Base-by-base conservation (phyloP, 23 red algal genomes). In the Cyanidioschyzon merolae region DNA sequence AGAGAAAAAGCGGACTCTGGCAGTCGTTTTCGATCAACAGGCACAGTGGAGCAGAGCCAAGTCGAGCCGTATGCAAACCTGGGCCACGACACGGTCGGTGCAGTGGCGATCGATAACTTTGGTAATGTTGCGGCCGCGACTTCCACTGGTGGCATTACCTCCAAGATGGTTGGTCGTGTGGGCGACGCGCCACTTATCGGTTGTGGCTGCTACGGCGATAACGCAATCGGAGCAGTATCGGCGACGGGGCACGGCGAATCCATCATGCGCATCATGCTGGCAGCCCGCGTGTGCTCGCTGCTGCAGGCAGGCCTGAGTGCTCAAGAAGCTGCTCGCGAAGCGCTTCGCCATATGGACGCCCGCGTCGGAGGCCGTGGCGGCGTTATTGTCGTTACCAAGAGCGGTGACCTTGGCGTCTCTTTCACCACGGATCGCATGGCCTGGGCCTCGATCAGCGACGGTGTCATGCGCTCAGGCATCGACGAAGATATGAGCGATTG, bases 211-310 rank as follows among this genome's bases (percentile, higher is more conserved):
- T 91, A 83, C 54, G 87, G 79, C 68, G 86, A 89, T 29, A 76
- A 57, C 41, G 79, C 39, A 1, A 76, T 77, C 21, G 94, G 88
- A 0, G 94, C 80, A 0, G 77, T 76, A 17, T 87, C 82, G 37
- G 84, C 85, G 37, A 98, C 88, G 0, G 94, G 94, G 12, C 94
- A 98, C 80, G 94, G 94, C 2, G 94, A 98, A 80, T 86, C 81
- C 34, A 95, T 95, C 68, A 79, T 89, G 77, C 77, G 83, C 24
- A 74, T 79, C 0, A 76, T 76, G 37, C 86, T 89, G 21, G 79
- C 83, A 2, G 59, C 63, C 35, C 68, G 41, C 32, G 85, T 76
- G 36, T 59, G 83, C 7, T 45, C 39, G 68, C 75, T 84, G 17
- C 39, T 95, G 76, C 77, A 88, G 15, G 12, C 41, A 45, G 83